Percentiles rank a stretch among this genome's conserved stretches.
phyloP scores from a whole-genome alignment of 345 rosid genomes.

The Sonneratia caseolaris region DNA sequence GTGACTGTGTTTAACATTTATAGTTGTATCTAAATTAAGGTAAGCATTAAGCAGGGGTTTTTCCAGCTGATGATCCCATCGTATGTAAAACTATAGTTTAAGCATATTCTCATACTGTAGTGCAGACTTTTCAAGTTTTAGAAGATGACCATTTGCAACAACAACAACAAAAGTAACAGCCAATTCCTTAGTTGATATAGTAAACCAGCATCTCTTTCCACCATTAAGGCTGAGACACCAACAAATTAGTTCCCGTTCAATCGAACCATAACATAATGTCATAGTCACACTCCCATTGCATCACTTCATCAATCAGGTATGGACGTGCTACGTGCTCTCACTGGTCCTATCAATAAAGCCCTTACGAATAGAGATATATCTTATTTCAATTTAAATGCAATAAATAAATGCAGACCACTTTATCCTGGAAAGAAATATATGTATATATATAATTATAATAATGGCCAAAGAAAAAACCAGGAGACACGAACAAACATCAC shows the following conservation, averaged over 20 bases:
- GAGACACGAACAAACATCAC: slow-evolving; percentile 15
- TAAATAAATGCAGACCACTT: background rate
- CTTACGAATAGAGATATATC: background rate
- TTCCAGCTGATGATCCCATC: background rate
- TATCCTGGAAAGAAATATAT: background rate
- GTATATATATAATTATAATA: background rate
- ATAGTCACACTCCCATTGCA: background rate
- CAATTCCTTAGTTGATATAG: background rate
- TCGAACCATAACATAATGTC: background rate
- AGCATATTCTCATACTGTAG: background rate
- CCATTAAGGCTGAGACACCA: background rate
- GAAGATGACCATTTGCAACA: background rate
- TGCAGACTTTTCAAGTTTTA: background rate
- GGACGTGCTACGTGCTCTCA: background rate
- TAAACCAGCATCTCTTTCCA: background rate
- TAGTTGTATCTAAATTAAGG: background rate
- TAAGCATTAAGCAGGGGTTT: background rate
- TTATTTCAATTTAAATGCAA: background rate
- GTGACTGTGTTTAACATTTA: background rate
- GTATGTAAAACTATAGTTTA: background rate
- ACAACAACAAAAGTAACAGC: background rate
- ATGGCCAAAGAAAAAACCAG: background rate
- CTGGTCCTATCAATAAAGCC: background rate
- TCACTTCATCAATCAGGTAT: background rate
- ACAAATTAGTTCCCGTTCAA: background rate